Evolutionary conservation across 164 flowering plant genomes (phyloP).

Genomic region (Macadamia integrifolia): DNA sequence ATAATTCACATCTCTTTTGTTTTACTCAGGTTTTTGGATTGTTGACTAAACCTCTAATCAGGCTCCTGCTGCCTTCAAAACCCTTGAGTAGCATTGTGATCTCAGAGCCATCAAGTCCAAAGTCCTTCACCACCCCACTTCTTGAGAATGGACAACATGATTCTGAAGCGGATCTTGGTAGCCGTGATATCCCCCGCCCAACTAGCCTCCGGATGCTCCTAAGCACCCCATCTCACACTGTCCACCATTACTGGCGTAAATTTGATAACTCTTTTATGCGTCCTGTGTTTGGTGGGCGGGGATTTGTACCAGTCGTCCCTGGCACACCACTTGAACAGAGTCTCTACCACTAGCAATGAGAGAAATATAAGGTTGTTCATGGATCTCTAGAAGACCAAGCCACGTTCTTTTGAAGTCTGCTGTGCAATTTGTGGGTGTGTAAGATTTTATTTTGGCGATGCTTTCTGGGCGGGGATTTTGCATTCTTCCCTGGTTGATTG

Average conservation of each 20-base stretch:
- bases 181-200: slow-evolving; percentile 32
- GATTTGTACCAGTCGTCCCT: slow-evolving; percentile 71
- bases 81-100: slow-evolving; percentile 33
- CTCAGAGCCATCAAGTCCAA: slow-evolving; percentile 58
- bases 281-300: slow-evolving; percentile 88
- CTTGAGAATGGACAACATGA: slow-evolving; percentile 45
- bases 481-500: no score
- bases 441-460: no score
- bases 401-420: no score
- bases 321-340: slow-evolving; percentile 71
- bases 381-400: not conserved
- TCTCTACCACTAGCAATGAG: slow-evolving; percentile 22
- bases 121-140: slow-evolving; percentile 57
- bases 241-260: slow-evolving; percentile 82
- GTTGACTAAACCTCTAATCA: slow-evolving; percentile 82
- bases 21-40: slow-evolving; percentile 54
- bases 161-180: slow-evolving; percentile 32
- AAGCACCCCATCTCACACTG: slow-evolving; percentile 54
- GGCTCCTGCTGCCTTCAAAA: slow-evolving; percentile 54
- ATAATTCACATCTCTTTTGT: no score
- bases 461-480: no score
- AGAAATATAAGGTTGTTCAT: not conserved
- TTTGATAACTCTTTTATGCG: slow-evolving; percentile 86
- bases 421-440: no score
- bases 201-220: slow-evolving; percentile 62